Percentiles rank a stretch among this genome's conserved stretches.
phyloP scores from a whole-genome alignment of 805 yeast genomes.

The Ogataea angusta region DNA sequence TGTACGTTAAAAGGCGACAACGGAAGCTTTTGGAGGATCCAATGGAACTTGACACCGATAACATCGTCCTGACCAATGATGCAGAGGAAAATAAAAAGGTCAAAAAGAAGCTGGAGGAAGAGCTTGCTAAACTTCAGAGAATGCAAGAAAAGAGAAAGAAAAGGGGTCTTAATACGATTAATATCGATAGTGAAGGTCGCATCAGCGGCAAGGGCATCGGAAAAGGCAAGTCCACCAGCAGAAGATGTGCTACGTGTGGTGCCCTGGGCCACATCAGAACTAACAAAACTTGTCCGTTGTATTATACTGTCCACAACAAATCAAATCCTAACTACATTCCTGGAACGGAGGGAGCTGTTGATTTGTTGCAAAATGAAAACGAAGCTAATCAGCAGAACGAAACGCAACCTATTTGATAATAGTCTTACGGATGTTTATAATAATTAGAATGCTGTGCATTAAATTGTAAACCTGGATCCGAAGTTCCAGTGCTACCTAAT shows the following conservation, averaged over 20 bases:
- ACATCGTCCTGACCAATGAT: constrained; percentile 74
- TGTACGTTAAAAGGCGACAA: constrained; percentile 63
- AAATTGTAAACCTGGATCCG: not conserved
- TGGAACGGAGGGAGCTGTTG: constrained; percentile 29
- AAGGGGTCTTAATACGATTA: constrained; percentile 32
- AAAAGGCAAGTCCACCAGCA: constrained; percentile 65
- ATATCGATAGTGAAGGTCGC: constrained; percentile 36
- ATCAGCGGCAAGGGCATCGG: constrained; percentile 67
- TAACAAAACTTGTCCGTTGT: constrained; percentile 87
- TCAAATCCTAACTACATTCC: constrained; percentile 35
- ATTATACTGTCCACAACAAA: constrained; percentile 42
- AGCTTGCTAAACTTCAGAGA: constrained; percentile 77
- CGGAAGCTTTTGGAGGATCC: constrained; percentile 32
- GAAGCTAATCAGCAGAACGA: constrained; percentile 1
- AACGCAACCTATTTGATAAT: not conserved
- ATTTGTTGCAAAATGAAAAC: constrained; percentile 12
- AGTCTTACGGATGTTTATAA: not conserved
- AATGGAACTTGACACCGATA: constrained; percentile 65
- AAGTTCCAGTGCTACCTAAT: not conserved
- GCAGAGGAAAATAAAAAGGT: constrained; percentile 77
- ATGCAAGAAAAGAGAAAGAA: constrained; percentile 53
- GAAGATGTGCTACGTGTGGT: constrained; percentile 94
- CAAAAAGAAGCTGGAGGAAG: constrained; percentile 74
- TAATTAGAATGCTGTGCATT: not conserved
- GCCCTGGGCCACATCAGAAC: constrained; percentile 94